Conservation (phyloP, 495 filamentous ascomycete species). For the Aspergillus hancockii region DNA sequence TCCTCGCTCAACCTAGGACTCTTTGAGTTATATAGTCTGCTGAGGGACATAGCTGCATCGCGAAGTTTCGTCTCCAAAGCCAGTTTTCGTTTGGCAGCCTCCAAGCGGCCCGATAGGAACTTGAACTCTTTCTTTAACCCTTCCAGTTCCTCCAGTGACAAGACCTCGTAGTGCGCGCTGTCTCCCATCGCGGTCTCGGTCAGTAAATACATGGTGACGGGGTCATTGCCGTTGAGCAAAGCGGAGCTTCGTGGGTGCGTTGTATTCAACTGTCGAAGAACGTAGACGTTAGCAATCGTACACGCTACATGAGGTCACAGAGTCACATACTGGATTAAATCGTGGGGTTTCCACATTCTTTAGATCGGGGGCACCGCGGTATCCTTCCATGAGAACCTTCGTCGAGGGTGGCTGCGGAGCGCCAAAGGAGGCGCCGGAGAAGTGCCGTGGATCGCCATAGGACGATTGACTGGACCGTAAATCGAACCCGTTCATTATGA, state of each 20-base stretch:
- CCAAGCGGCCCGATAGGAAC: constrained; percentile 69
- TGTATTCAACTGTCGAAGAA: constrained; percentile 33
- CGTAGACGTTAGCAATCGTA: constrained; percentile 18
- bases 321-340: constrained; percentile 42
- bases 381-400: constrained; percentile 48
- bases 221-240: constrained; percentile 52
- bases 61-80: constrained; percentile 91
- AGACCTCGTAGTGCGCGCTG: constrained; percentile 76
- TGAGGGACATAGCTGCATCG: constrained; percentile 86
- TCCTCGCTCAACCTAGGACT: constrained; percentile 39
- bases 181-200: constrained; percentile 92
- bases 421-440: constrained; percentile 39
- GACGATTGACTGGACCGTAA: constrained; percentile 49
- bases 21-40: constrained; percentile 67
- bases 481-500: constrained; percentile 46
- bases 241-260: constrained; percentile 42
- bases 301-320: not conserved
- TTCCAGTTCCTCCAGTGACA: constrained; percentile 90
- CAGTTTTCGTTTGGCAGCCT: constrained; percentile 75
- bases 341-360: constrained; percentile 37
- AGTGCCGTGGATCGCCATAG: constrained; percentile 50
- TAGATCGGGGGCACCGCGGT: constrained; percentile 39
- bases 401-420: constrained; percentile 38
- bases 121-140: constrained; percentile 81
- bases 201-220: constrained; percentile 76